phyloP scores from a whole-genome alignment of 2,329 filamentous ascomycete genomes.

The Domatiomyces globalis region DNA sequence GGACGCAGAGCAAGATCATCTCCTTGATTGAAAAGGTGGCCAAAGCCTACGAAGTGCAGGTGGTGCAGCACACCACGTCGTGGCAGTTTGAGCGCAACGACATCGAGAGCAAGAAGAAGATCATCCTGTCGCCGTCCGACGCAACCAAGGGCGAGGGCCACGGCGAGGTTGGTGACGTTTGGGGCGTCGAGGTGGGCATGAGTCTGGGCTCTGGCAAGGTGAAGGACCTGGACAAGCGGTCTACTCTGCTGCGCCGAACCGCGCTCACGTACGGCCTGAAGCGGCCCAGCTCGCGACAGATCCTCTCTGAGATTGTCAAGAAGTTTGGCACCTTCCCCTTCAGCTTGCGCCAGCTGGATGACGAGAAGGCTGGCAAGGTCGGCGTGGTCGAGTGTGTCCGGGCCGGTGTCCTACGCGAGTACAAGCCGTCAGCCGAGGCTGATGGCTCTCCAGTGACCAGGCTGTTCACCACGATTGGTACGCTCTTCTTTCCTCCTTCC shows the following conservation, averaged over 20 bases:
- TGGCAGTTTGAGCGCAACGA: conserved; percentile 96
- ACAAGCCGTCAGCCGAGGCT: conserved; percentile 91
- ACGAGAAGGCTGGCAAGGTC: conserved; percentile 89
- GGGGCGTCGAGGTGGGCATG: conserved; percentile 94
- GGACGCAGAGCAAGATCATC: conserved; percentile 76
- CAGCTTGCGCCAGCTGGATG: conserved; percentile 89
- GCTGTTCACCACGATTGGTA: conserved; percentile 84
- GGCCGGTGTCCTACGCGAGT: conserved; percentile 81
- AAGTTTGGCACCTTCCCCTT: conserved; percentile 98
- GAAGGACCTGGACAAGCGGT: conserved; percentile 74
- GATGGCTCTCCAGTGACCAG: conserved; percentile 73
- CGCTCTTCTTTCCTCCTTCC: conserved; percentile 27
- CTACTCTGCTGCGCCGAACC: conserved; percentile 87
- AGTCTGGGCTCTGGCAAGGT: conserved; percentile 86
- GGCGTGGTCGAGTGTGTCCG: conserved; percentile 94
- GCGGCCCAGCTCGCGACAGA: conserved; percentile 81
- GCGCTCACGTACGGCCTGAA: conserved; percentile 85
- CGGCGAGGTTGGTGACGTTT: conserved; percentile 82
- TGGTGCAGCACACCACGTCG: conserved; percentile 95
- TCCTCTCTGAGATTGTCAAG: conserved; percentile 87
- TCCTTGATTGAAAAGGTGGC: conserved; percentile 78
- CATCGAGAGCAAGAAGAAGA: conserved; percentile 97
- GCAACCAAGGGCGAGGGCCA: conserved; percentile 80
- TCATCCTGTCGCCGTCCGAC: conserved; percentile 68
- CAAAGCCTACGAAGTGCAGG: conserved; percentile 76